Conservation (phyloP, 2,329 filamentous ascomycete species). For the Fusarium mexicanum region DNA sequence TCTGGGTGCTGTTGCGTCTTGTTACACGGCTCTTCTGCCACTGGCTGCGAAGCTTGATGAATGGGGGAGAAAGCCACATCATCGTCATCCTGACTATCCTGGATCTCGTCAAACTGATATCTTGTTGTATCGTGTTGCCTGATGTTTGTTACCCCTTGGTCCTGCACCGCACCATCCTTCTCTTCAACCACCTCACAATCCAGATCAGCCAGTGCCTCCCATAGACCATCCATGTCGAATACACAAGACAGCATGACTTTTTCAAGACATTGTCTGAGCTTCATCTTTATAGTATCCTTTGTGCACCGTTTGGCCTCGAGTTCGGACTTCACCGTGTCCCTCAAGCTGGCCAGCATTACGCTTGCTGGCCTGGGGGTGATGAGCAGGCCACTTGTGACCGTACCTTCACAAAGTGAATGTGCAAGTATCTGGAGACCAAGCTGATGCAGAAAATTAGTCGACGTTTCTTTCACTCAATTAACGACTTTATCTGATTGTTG, state of each 20-base stretch:
- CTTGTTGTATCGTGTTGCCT: background rate
- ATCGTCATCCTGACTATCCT: slow-evolving; percentile 49
- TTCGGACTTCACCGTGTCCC: slow-evolving; percentile 53
- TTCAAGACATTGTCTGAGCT: slow-evolving; percentile 54
- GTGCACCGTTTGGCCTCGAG: slow-evolving; percentile 35
- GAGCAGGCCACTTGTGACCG: slow-evolving; percentile 50
- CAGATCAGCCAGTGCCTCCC: slow-evolving; percentile 65
- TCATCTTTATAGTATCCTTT: slow-evolving; percentile 29
- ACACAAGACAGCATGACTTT: slow-evolving; percentile 64
- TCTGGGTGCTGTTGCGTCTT: slow-evolving; percentile 38
- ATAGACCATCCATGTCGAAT: slow-evolving; percentile 67
- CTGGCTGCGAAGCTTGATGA: background rate
- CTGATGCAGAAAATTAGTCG: slow-evolving; percentile 41
- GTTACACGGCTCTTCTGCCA: background rate
- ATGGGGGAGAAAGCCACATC: slow-evolving; percentile 32
- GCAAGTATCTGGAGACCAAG: slow-evolving; percentile 61
- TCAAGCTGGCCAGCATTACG: slow-evolving; percentile 53
- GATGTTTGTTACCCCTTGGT: background rate
- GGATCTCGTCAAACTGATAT: slow-evolving; percentile 42
- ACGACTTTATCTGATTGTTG: background rate
- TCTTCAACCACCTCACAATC: slow-evolving; percentile 50
- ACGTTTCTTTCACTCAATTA: background rate
- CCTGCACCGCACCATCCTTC: slow-evolving; percentile 30
- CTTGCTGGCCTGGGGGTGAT: slow-evolving; percentile 59
- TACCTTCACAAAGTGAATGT: slow-evolving; percentile 48